phyloP scores from a whole-genome alignment of 2,329 filamentous ascomycete species.

The Epichloe sylvatica region DNA sequence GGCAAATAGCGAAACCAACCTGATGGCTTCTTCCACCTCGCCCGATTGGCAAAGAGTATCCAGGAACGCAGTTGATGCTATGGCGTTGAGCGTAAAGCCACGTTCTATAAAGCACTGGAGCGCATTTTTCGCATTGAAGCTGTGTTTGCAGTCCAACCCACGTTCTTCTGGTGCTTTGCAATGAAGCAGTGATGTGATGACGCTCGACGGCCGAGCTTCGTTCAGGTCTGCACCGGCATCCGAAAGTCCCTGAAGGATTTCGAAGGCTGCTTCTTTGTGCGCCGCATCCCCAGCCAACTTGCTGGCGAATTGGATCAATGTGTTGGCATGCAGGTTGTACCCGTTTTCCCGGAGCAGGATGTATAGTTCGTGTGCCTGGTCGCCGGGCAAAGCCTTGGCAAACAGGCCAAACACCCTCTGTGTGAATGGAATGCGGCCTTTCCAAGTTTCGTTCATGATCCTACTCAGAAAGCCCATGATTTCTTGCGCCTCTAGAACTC shows the following conservation, averaged over 20 bases:
- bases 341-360: slow-evolving; percentile 16
- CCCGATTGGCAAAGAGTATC: slow-evolving; percentile 50
- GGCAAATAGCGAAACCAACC: slow-evolving; percentile 19
- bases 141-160: slow-evolving; percentile 7
- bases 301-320: slow-evolving; percentile 33
- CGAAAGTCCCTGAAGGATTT: slow-evolving; percentile 25
- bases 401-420: slow-evolving; percentile 25
- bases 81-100: slow-evolving; percentile 49
- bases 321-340: slow-evolving; percentile 26
- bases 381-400: slow-evolving; percentile 15
- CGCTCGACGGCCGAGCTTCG: slow-evolving; percentile 31
- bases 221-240: slow-evolving; percentile 31
- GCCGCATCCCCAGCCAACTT: slow-evolving; percentile 26
- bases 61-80: slow-evolving; percentile 54
- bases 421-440: slow-evolving; percentile 20
- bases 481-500: slow-evolving; percentile 15
- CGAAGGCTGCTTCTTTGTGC: slow-evolving; percentile 29
- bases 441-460: slow-evolving; percentile 16
- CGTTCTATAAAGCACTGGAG: slow-evolving; percentile 35
- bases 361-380: slow-evolving; percentile 23
- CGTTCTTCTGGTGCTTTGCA: slow-evolving; percentile 11
- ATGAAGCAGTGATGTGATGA: slow-evolving; percentile 46
- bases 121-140: slow-evolving; percentile 19
- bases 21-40: slow-evolving; percentile 22
- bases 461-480: slow-evolving; percentile 16